Base-by-base conservation (phyloP, 768 basidiomycete genomes). In the Kwoniella heveanensis region DNA sequence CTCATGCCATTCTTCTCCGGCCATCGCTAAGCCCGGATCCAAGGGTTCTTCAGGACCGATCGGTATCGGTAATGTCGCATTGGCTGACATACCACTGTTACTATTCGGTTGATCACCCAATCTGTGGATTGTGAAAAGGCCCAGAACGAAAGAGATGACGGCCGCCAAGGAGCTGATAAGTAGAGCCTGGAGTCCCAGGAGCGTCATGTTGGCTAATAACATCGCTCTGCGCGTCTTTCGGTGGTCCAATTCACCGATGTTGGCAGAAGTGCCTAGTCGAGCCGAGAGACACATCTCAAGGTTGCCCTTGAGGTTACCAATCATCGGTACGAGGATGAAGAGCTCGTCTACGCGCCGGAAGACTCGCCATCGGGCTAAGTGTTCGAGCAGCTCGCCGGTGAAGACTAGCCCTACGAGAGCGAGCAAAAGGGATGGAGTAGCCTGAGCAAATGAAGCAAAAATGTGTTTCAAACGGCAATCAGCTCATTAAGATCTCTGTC, bases 251-350 rank as follows among this genome's bases (percentile, higher is more conserved):
- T 92, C 87, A 48, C 95, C 95, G 54, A 94, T 88, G 70, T 97
- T 96, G 5, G 94, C 83, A 67, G 93, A 89, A 0, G 96, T 99
- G 1, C 90, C 89, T n/a, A 99, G 84, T 15, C 95, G 86, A 0
- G 96, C 92, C 2, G 93, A 94, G 7, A 99, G 87, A 68, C 96
- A 97, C 95, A 98, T 98, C 80, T 98, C 96, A 37, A 98, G 85
- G 74, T 99, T 83, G n/a, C 95, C 96, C 73, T 96, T 97, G 60
- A 99, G 86, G 71, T 98, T 98, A 67, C 77, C 77, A 21, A 98
- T 83, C 65, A 94, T 92, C 12, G 95, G 94, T 2, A 97, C 88
- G 57, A 98, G 91, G 84, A 98, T 92, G 70, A 98, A 92, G 59
- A 98, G 87, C 77, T 98, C 93, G 83, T 97, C 89, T 52, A 97